phyloP scores from a whole-genome alignment of 2,329 filamentous ascomycete species.

The Exserohilum rostratum region DNA sequence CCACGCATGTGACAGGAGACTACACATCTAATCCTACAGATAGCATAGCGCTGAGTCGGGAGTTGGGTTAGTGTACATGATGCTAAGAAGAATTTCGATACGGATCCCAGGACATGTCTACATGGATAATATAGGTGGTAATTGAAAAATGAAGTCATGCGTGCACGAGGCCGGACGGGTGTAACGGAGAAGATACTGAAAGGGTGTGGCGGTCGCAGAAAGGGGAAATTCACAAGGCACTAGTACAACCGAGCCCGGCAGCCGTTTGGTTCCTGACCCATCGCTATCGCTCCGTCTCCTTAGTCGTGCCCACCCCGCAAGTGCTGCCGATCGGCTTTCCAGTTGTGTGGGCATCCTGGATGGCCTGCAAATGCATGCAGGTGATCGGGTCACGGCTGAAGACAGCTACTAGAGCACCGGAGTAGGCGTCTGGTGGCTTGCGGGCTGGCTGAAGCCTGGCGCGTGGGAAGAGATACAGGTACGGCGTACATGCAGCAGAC shows the following conservation, averaged over 20 bases:
- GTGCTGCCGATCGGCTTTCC: background rate
- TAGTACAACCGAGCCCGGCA: conserved; percentile 16
- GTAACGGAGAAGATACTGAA: conserved; percentile 9
- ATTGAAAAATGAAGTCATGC: conserved; percentile 5
- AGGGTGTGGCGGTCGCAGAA: conserved; percentile 7
- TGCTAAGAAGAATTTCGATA: conserved; percentile 13
- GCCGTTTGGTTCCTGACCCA: background rate
- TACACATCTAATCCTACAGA: background rate
- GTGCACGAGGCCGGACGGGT: background rate
- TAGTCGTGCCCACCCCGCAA: background rate
- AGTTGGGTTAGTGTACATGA: background rate
- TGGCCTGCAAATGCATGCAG: background rate
- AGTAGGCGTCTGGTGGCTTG: background rate
- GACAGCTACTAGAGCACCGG: background rate
- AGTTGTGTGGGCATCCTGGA: background rate
- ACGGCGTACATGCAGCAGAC: background rate
- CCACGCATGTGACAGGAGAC: too few species aligned
- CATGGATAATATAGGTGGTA: conserved; percentile 8
- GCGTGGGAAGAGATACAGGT: background rate
- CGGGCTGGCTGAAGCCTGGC: background rate
- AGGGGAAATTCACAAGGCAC: conserved; percentile 12
- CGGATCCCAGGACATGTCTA: background rate
- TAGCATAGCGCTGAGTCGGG: background rate
- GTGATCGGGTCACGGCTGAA: background rate
- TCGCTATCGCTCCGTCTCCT: background rate